phyloP scores from a whole-genome alignment of 2,329 filamentous ascomycete species.

The Fusarium decemcellulare region DNA sequence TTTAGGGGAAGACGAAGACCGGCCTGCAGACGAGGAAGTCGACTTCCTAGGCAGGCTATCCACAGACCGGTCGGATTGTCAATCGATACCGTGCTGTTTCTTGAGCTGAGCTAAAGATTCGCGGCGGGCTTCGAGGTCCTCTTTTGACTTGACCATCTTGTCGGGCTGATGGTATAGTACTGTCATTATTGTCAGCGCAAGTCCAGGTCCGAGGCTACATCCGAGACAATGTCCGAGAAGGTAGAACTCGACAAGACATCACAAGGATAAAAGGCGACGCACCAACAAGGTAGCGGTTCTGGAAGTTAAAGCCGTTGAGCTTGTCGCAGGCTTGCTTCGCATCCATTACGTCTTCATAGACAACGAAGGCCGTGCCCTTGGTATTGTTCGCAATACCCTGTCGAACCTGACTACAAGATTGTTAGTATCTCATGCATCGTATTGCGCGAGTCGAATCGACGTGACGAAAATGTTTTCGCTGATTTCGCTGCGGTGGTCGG shows the following conservation, averaged over 20 bases:
- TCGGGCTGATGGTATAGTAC: conserved; percentile 77
- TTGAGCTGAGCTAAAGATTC: conserved; percentile 99
- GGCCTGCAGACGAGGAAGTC: conserved; percentile 70
- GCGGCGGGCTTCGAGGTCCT: conserved; percentile 93
- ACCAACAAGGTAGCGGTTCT: conserved; percentile 99
- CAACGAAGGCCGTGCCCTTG: conserved; percentile 98
- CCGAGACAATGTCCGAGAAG: conserved; percentile 11
- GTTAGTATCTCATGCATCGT: conserved; percentile 38
- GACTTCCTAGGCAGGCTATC: conserved; percentile 62
- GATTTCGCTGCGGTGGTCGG: conserved; percentile 22
- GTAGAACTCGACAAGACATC: neutral
- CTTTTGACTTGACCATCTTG: conserved; percentile 85
- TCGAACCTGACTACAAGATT: conserved; percentile 85
- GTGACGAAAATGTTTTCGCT: conserved; percentile 14
- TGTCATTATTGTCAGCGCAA: conserved; percentile 47
- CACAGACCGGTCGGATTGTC: conserved; percentile 82
- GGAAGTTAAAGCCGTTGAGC: conserved; percentile 99
- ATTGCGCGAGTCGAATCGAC: conserved; percentile 19
- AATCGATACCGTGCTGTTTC: conserved; percentile 98
- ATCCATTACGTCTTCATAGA: conserved; percentile 99
- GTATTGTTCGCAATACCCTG: conserved; percentile 98
- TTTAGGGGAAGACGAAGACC: conserved; percentile 67
- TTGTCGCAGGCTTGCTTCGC: conserved; percentile 99
- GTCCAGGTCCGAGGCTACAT: conserved; percentile 1
- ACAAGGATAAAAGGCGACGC: conserved; percentile 58